These are phyloP conservation scores for Fusarium goolgardi DNA, from an alignment of 2,329 filamentous ascomycete species.

Conservation along the genomic window DNA sequence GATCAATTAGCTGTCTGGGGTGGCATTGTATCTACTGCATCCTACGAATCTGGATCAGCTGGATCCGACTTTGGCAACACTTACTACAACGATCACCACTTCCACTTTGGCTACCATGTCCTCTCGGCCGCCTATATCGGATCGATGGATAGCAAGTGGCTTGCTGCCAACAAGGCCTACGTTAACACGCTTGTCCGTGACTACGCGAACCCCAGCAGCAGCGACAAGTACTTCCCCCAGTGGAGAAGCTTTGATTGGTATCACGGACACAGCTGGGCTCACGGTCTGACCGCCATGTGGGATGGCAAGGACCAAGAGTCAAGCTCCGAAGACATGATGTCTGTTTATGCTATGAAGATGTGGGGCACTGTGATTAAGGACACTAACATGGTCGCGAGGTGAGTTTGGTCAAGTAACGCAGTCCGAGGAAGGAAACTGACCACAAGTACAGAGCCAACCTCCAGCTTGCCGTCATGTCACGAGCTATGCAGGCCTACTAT, in stretches of 20 bases:
- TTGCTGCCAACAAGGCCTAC: slow-evolving; percentile 77
- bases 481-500: slow-evolving; percentile 83
- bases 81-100: slow-evolving; percentile 81
- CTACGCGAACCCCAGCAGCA: slow-evolving; percentile 76
- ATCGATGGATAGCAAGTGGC: slow-evolving; percentile 80
- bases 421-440: slow-evolving; percentile 7
- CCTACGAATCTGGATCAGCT: slow-evolving; percentile 75
- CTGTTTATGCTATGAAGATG: slow-evolving; percentile 89
- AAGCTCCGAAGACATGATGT: slow-evolving; percentile 90
- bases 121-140: slow-evolving; percentile 87
- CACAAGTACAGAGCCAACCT: slow-evolving; percentile 71
- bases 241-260: slow-evolving; percentile 93
- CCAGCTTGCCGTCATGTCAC: slow-evolving; percentile 81
- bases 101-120: slow-evolving; percentile 90
- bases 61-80: slow-evolving; percentile 90
- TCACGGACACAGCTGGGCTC: slow-evolving; percentile 94
- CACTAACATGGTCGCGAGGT: slow-evolving; percentile 79
- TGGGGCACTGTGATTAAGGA: slow-evolving; percentile 88
- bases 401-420: slow-evolving; percentile 33
- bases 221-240: slow-evolving; percentile 82
- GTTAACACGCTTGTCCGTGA: slow-evolving; percentile 89
- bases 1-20: slow-evolving; percentile 72
- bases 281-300: slow-evolving; percentile 75
- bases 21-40: slow-evolving; percentile 80
- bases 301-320: slow-evolving; percentile 90